Evolutionary conservation across 768 basidiomycete genomes (phyloP).

Genomic region (Scleroderma citrinum): DNA sequence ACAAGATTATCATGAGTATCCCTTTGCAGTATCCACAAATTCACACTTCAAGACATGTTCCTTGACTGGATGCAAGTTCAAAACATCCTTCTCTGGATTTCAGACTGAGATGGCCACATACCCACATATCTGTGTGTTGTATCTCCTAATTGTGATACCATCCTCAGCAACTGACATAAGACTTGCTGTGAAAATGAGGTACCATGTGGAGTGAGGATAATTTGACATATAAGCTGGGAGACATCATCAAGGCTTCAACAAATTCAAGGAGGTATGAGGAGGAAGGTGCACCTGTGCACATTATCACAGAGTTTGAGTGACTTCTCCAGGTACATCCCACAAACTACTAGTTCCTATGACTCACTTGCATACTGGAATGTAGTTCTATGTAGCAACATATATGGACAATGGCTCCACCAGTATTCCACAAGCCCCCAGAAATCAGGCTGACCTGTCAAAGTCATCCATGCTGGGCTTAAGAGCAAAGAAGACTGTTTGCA

Average conservation of each 20-base stretch:
- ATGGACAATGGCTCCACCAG: constrained; percentile 99
- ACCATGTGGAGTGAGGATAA: constrained; percentile 97
- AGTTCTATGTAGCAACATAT: constrained; percentile 99
- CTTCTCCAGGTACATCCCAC: constrained; percentile 72
- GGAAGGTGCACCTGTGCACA: constrained; percentile 94
- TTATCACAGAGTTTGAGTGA: constrained; percentile 94
- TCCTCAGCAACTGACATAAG: too few relatives aligned
- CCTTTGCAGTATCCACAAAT: constrained; percentile 94
- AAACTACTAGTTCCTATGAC: too few relatives aligned
- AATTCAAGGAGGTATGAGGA: constrained; percentile 90
- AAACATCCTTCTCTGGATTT: constrained; percentile 96
- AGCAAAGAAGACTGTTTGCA: constrained; percentile 97
- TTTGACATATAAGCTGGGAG: constrained; percentile 95
- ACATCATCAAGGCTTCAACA: constrained; percentile 93
- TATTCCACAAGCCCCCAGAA: constrained; percentile 94
- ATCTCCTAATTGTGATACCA: too few relatives aligned
- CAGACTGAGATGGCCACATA: too few relatives aligned
- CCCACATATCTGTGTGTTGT: too few relatives aligned
- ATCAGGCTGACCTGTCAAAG: constrained; percentile 95
- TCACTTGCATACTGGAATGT: too few relatives aligned
- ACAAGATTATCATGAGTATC: constrained; percentile 99
- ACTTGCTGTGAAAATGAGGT: too few relatives aligned
- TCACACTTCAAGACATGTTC: too few relatives aligned
- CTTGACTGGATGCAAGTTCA: too few relatives aligned
- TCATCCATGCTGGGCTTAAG: constrained; percentile 95